Percentiles rank a stretch among this genome's conserved stretches.
Conservation (phyloP, 1,139 yeast species). For the Suhomyces atakaporum region DNA sequence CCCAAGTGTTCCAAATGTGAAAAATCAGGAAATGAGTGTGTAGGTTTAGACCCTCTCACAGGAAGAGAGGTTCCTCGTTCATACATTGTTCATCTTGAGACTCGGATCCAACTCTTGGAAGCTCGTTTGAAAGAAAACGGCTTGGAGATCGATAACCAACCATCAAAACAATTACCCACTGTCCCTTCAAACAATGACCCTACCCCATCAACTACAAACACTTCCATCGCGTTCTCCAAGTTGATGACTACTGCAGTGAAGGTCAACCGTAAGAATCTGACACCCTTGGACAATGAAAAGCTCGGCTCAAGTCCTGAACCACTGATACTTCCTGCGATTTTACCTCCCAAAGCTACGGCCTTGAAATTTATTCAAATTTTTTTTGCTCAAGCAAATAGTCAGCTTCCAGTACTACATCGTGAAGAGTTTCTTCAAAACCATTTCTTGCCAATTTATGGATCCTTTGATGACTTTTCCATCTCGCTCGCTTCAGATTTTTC, state of each 20-base stretch:
- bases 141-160: conserved; percentile 18
- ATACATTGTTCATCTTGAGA: conserved; percentile 74
- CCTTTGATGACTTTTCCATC: conserved; percentile 50
- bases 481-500: conserved; percentile 67
- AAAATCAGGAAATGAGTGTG: conserved; percentile 70
- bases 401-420: conserved; percentile 78
- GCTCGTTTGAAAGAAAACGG: conserved; percentile 45
- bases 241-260: conserved; percentile 76
- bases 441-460: conserved; percentile 80
- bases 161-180: neutral
- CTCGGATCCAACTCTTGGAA: conserved; percentile 59
- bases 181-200: no score
- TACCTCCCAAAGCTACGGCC: conserved; percentile 76
- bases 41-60: conserved; percentile 84
- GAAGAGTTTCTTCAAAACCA: conserved; percentile 67
- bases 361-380: conserved; percentile 64
- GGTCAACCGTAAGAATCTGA: conserved; percentile 35
- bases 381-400: conserved; percentile 81
- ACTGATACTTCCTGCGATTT: conserved; percentile 42
- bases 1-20: conserved; percentile 77
- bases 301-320: no score
- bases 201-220: no score
- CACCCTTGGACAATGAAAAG: neutral
- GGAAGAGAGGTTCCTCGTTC: conserved; percentile 85
- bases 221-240: conserved; percentile 67